Evolutionary conservation across 1,284 basidiomycete species (phyloP).

Genomic region (Ceratorhiza oryzae-sativae): DNA sequence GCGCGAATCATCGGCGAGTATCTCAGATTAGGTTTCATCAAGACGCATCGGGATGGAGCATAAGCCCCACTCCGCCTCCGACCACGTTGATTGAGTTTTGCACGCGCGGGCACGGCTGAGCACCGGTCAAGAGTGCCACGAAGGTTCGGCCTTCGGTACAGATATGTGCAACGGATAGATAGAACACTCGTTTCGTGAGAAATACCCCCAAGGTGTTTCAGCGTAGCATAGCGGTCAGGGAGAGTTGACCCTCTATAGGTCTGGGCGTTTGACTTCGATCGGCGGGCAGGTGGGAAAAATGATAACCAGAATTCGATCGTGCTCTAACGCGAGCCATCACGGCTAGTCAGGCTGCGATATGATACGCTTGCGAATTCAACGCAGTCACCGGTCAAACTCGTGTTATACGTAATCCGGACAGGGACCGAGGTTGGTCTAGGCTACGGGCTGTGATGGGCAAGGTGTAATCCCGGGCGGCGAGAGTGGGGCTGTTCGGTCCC

Average conservation of each 20-base stretch:
- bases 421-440: not conserved
- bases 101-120: not conserved
- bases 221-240: not conserved
- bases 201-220: not conserved
- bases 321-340: not conserved
- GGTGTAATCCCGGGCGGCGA: not conserved
- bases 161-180: not conserved
- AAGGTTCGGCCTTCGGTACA: not conserved
- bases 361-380: constrained; percentile 1
- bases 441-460: no score
- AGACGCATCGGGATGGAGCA: not conserved
- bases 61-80: not conserved
- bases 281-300: not conserved
- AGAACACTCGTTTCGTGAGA: not conserved
- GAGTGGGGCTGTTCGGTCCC: not conserved
- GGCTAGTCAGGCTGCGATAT: not conserved
- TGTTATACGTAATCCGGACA: not conserved
- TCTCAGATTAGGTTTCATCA: not conserved
- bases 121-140: not conserved
- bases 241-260: not conserved
- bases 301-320: not conserved
- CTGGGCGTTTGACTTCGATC: not conserved
- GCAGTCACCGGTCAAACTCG: not conserved
- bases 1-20: not conserved
- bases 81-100: constrained; percentile 8